A percentile compares a stretch with the other conserved stretches of the same genome.
Evolutionary conservation across 805 yeast species (phyloP).

Genomic region (Cyberlindnera maritima): DNA sequence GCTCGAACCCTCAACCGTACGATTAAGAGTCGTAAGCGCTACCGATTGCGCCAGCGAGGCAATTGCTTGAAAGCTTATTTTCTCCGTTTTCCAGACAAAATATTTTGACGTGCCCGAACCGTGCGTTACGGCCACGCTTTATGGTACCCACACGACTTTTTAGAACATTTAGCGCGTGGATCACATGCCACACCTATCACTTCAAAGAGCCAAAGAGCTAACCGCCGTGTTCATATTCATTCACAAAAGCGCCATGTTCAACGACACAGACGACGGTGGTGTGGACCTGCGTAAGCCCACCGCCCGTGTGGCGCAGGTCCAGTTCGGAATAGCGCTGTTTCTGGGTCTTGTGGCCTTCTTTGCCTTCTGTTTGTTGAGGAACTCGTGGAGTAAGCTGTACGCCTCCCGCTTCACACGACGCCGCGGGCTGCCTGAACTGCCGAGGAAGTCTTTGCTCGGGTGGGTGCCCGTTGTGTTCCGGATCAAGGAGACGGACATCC

Average conservation of each 20-base stretch:
- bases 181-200: no score
- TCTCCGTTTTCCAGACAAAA: background rate
- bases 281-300: constrained; percentile 28
- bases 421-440: constrained; percentile 56
- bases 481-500: constrained; percentile 70
- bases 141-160: background rate
- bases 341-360: constrained; percentile 70
- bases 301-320: constrained; percentile 67
- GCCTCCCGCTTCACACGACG: constrained; percentile 64
- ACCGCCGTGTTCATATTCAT: no score
- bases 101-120: background rate
- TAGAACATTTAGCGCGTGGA: no score
- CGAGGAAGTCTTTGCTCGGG: constrained; percentile 60
- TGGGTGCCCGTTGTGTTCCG: constrained; percentile 72
- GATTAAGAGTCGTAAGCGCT: constrained; percentile 36
- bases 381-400: constrained; percentile 75
- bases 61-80: background rate
- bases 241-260: background rate
- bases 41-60: constrained; percentile 37
- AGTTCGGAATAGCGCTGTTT: constrained; percentile 62
- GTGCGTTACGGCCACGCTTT: background rate
- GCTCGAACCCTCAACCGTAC: constrained; percentile 36
- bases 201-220: no score
- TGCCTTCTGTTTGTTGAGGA: constrained; percentile 67
- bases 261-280: constrained; percentile 4